Conservation (phyloP, 306 rosid species). For the Pueraria montana region DNA sequence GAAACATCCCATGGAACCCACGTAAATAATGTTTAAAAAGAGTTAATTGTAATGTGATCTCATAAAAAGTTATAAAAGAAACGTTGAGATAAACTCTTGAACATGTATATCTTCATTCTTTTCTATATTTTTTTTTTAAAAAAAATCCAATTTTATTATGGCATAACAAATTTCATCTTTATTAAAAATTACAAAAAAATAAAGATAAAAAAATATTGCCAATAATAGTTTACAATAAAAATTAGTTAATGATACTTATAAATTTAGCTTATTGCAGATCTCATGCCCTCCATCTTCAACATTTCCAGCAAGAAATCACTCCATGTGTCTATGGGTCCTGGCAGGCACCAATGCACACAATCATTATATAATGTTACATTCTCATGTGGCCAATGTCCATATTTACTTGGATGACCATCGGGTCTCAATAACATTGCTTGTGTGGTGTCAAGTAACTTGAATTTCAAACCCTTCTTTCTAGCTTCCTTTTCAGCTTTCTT, state of each 20-base stretch:
- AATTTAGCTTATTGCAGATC: slow-evolving; percentile 44
- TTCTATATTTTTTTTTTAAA: neutral
- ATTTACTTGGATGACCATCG: slow-evolving; percentile 91
- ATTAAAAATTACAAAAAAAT: slow-evolving; percentile 15
- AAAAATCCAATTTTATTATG: neutral
- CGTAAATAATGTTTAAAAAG: neutral
- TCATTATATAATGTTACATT: slow-evolving; percentile 82
- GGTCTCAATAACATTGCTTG: slow-evolving; percentile 77
- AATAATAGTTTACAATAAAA: slow-evolving; percentile 25
- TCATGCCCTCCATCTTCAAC: slow-evolving; percentile 76
- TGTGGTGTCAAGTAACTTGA: slow-evolving; percentile 77
- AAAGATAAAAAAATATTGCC: no score
- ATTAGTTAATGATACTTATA: neutral
- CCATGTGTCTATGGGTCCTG: slow-evolving; percentile 90
- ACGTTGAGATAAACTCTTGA: neutral
- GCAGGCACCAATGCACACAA: slow-evolving; percentile 94
- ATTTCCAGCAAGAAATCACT: slow-evolving; percentile 80
- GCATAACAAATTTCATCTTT: neutral
- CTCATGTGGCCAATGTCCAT: slow-evolving; percentile 79
- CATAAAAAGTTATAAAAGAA: neutral
- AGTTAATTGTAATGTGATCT: neutral
- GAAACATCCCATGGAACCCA: neutral
- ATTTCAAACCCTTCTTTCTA: slow-evolving; percentile 64
- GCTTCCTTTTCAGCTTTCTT: slow-evolving; percentile 67
- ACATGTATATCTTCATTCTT: neutral